phyloP scores from a whole-genome alignment of 345 rosid species.

The Conringia planisiliqua region DNA sequence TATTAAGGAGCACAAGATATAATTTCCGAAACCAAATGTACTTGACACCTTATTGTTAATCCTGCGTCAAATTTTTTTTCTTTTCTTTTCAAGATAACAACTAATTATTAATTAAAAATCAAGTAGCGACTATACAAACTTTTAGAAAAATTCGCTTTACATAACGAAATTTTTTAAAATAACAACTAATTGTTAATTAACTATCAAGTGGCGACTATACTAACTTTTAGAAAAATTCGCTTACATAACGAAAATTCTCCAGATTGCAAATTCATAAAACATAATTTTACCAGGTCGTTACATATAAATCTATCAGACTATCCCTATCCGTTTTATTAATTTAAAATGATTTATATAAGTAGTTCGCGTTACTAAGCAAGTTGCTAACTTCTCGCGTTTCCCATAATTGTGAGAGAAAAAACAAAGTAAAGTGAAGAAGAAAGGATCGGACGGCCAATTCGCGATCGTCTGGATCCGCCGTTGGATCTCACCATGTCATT shows the following conservation, averaged over 20 bases:
- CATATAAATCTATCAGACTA: background rate
- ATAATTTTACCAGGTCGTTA: background rate
- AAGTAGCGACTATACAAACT: background rate
- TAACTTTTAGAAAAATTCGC: background rate
- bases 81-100: background rate
- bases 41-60: background rate
- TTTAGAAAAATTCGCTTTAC: background rate
- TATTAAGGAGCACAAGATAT: background rate
- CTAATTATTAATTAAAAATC: background rate
- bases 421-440: background rate
- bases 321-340: background rate
- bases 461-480: background rate
- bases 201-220: background rate
- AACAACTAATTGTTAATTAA: background rate
- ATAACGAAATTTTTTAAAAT: background rate
- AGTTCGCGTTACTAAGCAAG: background rate
- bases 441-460: conserved; percentile 1
- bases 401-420: background rate
- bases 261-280: background rate
- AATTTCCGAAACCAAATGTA: background rate
- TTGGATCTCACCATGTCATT: conserved; percentile 26
- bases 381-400: conserved; percentile 8
- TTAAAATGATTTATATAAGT: background rate
- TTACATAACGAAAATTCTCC: background rate
- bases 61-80: background rate